A percentile compares a stretch with the other conserved stretches of the same genome.
phyloP scores from a whole-genome alignment of 164 flowering plant genomes.

The Aristolochia fimbriata region DNA sequence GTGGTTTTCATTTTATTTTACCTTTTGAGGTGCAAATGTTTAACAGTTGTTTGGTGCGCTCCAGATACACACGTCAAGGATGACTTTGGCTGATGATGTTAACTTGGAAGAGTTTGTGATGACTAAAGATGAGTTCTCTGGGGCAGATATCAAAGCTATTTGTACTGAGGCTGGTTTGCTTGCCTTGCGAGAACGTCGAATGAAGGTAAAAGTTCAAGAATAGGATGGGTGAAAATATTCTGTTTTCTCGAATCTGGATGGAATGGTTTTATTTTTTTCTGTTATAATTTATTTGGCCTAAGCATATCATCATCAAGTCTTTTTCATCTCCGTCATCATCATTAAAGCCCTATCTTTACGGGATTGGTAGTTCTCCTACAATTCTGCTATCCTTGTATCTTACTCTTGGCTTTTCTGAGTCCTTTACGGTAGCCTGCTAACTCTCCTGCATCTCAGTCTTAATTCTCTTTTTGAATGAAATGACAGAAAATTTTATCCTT shows the following conservation, averaged over 20 bases:
- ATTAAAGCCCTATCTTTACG: too few species aligned
- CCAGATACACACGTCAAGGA: constrained; percentile 84
- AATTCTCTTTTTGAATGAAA: too few species aligned
- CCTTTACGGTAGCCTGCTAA: too few species aligned
- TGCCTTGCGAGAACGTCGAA: constrained; percentile 85
- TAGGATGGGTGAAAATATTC: not conserved
- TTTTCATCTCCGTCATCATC: not conserved
- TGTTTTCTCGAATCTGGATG: not conserved
- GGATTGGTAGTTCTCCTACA: too few species aligned
- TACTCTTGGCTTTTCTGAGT: too few species aligned
- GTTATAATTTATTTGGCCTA: too few species aligned
- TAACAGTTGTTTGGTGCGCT: not conserved
- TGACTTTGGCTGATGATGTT: constrained; percentile 91
- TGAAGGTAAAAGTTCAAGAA: constrained; percentile 48
- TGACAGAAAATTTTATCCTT: too few species aligned
- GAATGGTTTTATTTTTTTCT: not conserved
- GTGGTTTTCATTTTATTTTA: not conserved
- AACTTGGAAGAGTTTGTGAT: constrained; percentile 90
- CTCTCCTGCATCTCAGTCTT: too few species aligned
- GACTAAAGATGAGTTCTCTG: constrained; percentile 91
- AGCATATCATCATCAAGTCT: not conserved
- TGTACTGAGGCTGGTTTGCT: constrained; percentile 96
- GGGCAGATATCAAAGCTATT: constrained; percentile 91
- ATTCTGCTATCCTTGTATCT: too few species aligned
- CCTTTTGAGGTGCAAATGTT: not conserved